Percentiles rank a stretch among this genome's conserved stretches.
Evolutionary conservation across 2,329 filamentous ascomycete species (phyloP).

Genomic region (Cladophialophora psammophila): DNA sequence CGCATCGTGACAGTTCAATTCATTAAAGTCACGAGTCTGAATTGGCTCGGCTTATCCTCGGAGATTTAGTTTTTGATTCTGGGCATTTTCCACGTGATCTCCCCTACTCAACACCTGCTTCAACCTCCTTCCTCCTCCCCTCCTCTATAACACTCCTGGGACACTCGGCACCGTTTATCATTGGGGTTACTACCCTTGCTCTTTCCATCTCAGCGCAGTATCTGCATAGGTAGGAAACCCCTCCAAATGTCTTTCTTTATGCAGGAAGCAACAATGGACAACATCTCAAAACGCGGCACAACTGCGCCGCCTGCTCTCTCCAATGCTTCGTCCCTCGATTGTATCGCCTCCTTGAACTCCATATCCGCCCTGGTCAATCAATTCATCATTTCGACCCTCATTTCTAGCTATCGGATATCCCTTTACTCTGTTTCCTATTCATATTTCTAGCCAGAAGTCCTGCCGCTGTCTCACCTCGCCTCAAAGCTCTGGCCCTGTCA

Average conservation of each 20-base stretch:
- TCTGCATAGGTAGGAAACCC: background rate
- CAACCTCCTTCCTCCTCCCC: background rate
- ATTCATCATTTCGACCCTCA: constrained; percentile 14
- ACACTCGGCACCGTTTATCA: background rate
- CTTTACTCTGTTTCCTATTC: constrained; percentile 5
- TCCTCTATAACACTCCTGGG: background rate
- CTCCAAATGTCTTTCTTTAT: background rate
- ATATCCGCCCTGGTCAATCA: background rate
- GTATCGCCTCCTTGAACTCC: background rate
- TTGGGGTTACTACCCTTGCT: background rate
- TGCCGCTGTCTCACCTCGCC: constrained; percentile 6
- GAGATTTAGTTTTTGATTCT: background rate
- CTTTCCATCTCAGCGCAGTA: background rate
- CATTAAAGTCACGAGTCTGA: background rate
- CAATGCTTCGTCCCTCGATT: background rate
- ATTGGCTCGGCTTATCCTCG: too few species aligned
- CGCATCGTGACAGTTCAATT: background rate
- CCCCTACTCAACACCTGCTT: background rate
- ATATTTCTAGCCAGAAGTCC: background rate
- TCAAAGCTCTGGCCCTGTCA: constrained; percentile 24
- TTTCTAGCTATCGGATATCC: constrained; percentile 16
- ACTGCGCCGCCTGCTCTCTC: background rate
- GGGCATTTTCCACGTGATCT: background rate
- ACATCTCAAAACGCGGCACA: background rate
- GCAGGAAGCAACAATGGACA: constrained; percentile 11